A percentile compares a stretch with the other conserved stretches of the same genome.
Evolutionary conservation across 1,284 basidiomycete genomes (phyloP).

Genomic region (Heimioporus punctisporus): DNA sequence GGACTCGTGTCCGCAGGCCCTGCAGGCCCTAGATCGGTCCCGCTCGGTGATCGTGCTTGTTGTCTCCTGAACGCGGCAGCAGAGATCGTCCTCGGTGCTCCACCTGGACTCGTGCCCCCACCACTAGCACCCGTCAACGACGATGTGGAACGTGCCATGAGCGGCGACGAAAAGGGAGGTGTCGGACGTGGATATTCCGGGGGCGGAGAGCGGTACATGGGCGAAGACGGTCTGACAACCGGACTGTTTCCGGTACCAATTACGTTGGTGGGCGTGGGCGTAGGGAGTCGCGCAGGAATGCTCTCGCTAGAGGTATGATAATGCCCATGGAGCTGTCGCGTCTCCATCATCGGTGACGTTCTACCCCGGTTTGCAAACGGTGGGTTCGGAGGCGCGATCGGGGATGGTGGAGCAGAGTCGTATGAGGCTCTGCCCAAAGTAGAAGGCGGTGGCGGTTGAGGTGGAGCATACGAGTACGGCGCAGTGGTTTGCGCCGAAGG

Average conservation of each 20-base stretch:
- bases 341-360: too few species aligned
- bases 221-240: slow-evolving; percentile 17
- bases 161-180: slow-evolving; percentile 32
- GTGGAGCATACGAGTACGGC: neutral
- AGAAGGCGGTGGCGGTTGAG: neutral
- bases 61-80: slow-evolving; percentile 76
- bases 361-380: slow-evolving; percentile 27
- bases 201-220: slow-evolving; percentile 36
- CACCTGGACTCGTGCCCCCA: slow-evolving; percentile 8
- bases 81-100: slow-evolving; percentile 57
- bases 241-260: neutral
- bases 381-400: slow-evolving; percentile 31
- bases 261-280: neutral
- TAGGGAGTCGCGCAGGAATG: slow-evolving; percentile 15
- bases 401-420: slow-evolving; percentile 25
- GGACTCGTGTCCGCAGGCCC: slow-evolving; percentile 46
- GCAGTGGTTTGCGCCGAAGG: slow-evolving; percentile 6
- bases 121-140: slow-evolving; percentile 30
- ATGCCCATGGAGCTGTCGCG: too few species aligned
- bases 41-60: slow-evolving; percentile 38
- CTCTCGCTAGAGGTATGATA: slow-evolving; percentile 5
- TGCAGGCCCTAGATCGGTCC: neutral
- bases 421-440: slow-evolving; percentile 2
- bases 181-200: slow-evolving; percentile 35
- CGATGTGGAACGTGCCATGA: slow-evolving; percentile 35